Percentiles rank a stretch among this genome's conserved stretches.
phyloP scores from a whole-genome alignment of 2,329 filamentous ascomycete genomes.

The Talaromyces sp. region DNA sequence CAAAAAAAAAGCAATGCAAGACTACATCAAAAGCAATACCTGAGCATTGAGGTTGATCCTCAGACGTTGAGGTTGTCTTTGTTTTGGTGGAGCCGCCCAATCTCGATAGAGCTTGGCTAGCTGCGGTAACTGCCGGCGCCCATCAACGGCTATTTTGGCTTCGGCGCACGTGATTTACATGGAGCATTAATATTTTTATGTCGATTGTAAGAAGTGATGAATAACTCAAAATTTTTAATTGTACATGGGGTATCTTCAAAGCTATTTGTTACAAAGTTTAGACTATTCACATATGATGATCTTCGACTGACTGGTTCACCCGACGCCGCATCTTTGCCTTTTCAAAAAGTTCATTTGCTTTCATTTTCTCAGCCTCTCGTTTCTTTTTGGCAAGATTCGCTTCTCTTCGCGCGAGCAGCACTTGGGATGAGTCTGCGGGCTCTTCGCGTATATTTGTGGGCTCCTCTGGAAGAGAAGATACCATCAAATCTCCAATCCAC shows the following conservation, averaged over 20 bases:
- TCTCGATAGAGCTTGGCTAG: not conserved
- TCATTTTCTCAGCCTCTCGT: slow-evolving; percentile 24
- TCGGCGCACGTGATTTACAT: not conserved
- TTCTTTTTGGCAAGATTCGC: slow-evolving; percentile 28
- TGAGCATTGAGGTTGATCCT: not conserved
- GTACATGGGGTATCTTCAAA: not conserved
- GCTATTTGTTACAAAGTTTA: not conserved
- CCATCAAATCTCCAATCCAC: slow-evolving; percentile 64
- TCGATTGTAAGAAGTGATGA: not conserved
- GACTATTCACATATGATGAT: not conserved
- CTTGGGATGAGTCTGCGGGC: slow-evolving; percentile 12
- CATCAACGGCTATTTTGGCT: not conserved
- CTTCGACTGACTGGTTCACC: slow-evolving; percentile 18
- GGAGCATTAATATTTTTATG: not conserved
- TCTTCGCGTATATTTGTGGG: slow-evolving; percentile 12
- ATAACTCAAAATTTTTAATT: not conserved
- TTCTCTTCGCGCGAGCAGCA: slow-evolving; percentile 26
- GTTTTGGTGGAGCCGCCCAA: not conserved
- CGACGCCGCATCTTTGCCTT: slow-evolving; percentile 27
- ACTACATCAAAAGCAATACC: not conserved
- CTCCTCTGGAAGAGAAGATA: slow-evolving; percentile 25
- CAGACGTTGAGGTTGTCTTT: not conserved
- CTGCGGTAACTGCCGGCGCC: not conserved
- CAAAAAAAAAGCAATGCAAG: not conserved
- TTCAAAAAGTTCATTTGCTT: slow-evolving; percentile 27